Conservation (phyloP, 139 green algal genomes). For the Chlamydomonas eustigma region DNA sequence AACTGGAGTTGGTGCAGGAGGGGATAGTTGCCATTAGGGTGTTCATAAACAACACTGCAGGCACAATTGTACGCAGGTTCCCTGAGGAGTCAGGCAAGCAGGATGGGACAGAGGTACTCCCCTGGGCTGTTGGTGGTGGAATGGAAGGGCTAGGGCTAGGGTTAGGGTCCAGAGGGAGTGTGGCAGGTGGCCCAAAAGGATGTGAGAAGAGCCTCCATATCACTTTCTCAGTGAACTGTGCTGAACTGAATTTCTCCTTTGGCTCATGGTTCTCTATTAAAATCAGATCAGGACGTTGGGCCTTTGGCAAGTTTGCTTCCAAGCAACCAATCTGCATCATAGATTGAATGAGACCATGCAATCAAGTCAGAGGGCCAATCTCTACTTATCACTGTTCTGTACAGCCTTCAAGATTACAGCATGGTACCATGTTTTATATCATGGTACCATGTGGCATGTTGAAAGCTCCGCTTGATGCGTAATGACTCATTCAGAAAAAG, state of each 20-base stretch:
- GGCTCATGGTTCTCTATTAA: neutral
- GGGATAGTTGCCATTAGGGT: neutral
- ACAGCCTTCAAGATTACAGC: no score
- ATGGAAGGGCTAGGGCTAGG: neutral
- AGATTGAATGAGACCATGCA: no score
- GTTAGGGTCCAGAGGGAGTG: no score
- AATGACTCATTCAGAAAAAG: no score
- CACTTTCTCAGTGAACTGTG: neutral
- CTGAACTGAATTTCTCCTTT: neutral
- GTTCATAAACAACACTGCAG: neutral
- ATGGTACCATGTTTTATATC: no score
- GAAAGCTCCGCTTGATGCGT: no score
- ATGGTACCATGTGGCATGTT: no score
- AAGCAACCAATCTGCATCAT: neutral
- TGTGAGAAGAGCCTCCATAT: neutral
- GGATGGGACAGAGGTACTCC: neutral
- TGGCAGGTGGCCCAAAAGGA: neutral
- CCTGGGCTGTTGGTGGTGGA: neutral
- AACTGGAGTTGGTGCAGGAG: neutral
- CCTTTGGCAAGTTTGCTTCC: neutral
- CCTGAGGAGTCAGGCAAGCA: neutral
- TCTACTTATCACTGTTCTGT: no score
- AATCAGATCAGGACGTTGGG: neutral
- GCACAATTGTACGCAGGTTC: neutral
- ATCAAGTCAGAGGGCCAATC: no score